These are phyloP conservation scores for Mycena chlorophos DNA, from an alignment of 768 basidiomycete genomes.

Conservation along the genomic window DNA sequence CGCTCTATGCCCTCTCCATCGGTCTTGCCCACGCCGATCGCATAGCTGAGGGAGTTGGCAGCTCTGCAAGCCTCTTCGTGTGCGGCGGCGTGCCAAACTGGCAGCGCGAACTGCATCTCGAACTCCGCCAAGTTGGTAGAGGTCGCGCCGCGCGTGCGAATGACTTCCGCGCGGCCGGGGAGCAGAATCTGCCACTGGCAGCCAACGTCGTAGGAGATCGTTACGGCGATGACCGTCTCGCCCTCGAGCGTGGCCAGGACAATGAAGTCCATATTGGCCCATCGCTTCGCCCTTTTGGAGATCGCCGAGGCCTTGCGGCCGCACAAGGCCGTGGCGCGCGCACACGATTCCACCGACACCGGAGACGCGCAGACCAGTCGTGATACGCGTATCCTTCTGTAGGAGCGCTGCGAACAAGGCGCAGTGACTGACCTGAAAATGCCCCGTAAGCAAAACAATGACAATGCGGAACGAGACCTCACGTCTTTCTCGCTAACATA, in stretches of 20 bases:
- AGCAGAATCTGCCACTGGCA: conserved; percentile 21
- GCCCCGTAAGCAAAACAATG: conserved; percentile 4
- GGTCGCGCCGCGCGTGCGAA: background rate
- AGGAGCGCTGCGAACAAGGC: conserved; percentile 12
- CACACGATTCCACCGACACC: conserved; percentile 16
- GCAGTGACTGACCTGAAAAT: conserved; percentile 16
- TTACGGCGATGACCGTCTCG: background rate
- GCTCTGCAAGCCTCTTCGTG: conserved; percentile 18
- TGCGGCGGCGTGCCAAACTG: background rate
- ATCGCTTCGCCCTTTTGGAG: conserved; percentile 25
- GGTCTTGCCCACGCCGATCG: background rate
- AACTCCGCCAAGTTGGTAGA: background rate
- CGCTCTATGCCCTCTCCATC: conserved; percentile 23
- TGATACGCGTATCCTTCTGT: conserved; percentile 17
- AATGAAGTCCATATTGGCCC: conserved; percentile 25
- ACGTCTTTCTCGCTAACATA: background rate
- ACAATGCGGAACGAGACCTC: background rate
- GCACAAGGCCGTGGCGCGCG: conserved; percentile 17
- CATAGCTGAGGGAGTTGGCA: background rate
- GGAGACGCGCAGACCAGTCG: conserved; percentile 4
- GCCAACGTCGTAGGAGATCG: conserved; percentile 25
- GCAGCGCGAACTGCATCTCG: background rate
- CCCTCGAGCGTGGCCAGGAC: conserved; percentile 11
- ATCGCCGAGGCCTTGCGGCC: conserved; percentile 21
- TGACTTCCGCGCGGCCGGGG: background rate